These are phyloP conservation scores for Silene conica DNA, from an alignment of 148 eudicot genomes.

Conservation along the genomic window DNA sequence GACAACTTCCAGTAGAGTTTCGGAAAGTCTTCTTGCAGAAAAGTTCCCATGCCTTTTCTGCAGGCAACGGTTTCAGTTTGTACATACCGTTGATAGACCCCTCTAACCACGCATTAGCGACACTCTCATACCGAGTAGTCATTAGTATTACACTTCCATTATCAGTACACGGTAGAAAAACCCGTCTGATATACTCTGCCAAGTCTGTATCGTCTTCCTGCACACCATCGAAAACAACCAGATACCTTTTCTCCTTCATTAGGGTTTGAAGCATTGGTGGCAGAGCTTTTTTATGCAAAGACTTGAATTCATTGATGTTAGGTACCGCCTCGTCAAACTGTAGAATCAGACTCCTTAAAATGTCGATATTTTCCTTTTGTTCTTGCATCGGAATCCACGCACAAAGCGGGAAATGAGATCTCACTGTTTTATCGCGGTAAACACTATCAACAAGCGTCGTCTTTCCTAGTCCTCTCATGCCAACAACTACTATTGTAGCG, in stretches of 20 bases:
- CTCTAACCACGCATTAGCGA: conserved; percentile 19
- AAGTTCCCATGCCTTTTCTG: conserved; percentile 15
- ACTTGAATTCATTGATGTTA: background rate
- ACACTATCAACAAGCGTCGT: conserved; percentile 18
- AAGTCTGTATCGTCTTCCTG: conserved; percentile 9
- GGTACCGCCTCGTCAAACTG: background rate
- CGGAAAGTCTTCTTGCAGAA: conserved; percentile 19
- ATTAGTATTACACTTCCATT: conserved; percentile 24
- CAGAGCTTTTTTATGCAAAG: conserved; percentile 3
- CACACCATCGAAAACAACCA: conserved; percentile 27
- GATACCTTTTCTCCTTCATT: background rate
- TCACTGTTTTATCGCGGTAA: conserved; percentile 14
- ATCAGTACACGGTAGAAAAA: conserved; percentile 1
- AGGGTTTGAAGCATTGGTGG: too few species aligned
- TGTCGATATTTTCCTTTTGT: background rate
- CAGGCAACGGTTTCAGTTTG: conserved; percentile 13
- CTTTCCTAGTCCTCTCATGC: conserved; percentile 34
- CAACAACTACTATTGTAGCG: conserved; percentile 19
- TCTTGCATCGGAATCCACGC: conserved; percentile 13
- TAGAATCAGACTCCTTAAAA: conserved; percentile 15
- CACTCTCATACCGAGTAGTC: conserved; percentile 25
- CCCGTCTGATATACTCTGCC: conserved; percentile 8
- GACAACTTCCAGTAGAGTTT: background rate
- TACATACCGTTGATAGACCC: background rate
- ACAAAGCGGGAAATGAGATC: background rate